Base-by-base conservation (phyloP, 2,329 filamentous ascomycete species). In the Stagonosporopsis chrysanthemi region DNA sequence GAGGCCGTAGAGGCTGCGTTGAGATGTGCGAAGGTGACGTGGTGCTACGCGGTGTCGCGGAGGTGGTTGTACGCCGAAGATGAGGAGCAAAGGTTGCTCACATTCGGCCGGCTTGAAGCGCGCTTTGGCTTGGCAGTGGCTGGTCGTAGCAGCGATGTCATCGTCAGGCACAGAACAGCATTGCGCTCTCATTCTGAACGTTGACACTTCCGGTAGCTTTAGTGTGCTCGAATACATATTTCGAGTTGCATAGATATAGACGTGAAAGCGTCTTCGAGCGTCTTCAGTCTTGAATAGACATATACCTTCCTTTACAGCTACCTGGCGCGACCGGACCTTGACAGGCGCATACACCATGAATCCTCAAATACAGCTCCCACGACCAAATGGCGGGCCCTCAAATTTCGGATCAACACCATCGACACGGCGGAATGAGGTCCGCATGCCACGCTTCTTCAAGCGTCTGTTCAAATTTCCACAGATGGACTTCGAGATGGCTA, bases 401-500 rank as follows among this genome's bases (percentile, higher is more conserved):
- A 83, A 78, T 66, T 86, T 85, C 61, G 84, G 83, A 56, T 75
- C 77, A 42, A 82, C 82, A 17, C 79, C 83, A 38, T 66, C 61
- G 3, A 75, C 80, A 56, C 78, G 78, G 61, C 79, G 82, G 57
- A 79, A 79, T 52, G 83, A 84, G 51, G 75, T 87, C 68, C 83
- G 84, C 42, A 85, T 88, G 81, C 86, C 86, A 63, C 84, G 85
- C 64, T 88, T 88, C 81, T 88, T 89, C 78, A 86, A 87, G 69
- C 82, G 86, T 56, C 77, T 89, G 46, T 88, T 89, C 82, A 90
- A 90, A 74, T 89, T 89, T 69, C 86, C 87, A 11, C 87, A 88
- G 66, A 89, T 90, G 87, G 87, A 90, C 79, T 90, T 90, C 71
- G 87, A 90, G 72, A 88, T 88, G 81, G 87, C 87, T 19, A 84